phyloP scores from a whole-genome alignment of 2,329 filamentous ascomycete genomes.

The Elsinoe perseae region DNA sequence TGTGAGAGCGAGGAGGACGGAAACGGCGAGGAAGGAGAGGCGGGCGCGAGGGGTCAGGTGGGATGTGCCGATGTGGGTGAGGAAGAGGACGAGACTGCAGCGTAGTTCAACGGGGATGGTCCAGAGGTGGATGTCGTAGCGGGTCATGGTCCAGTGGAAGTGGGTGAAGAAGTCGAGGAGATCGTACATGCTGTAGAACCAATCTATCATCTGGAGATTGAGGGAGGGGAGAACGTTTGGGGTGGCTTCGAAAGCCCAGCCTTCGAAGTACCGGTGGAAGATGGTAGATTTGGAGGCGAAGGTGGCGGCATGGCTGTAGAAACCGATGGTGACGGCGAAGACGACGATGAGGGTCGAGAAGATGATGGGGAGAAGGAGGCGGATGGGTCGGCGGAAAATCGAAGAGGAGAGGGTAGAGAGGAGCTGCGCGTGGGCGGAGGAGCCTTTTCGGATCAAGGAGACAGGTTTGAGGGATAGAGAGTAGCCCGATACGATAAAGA shows the following conservation, averaged over 20 bases:
- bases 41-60: conserved; percentile 25
- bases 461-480: conserved; percentile 43
- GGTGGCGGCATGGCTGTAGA: conserved; percentile 5
- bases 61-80: conserved; percentile 41
- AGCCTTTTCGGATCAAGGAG: conserved; percentile 26
- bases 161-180: conserved; percentile 22
- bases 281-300: conserved; percentile 6
- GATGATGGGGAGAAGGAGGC: conserved; percentile 21
- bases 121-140: conserved; percentile 54
- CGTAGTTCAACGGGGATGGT: conserved; percentile 56
- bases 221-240: conserved; percentile 16
- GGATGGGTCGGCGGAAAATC: conserved; percentile 21
- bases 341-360: conserved; percentile 21
- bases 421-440: conserved; percentile 21
- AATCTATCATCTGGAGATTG: conserved; percentile 23
- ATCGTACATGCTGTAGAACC: conserved; percentile 34
- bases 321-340: conserved; percentile 5
- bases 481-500: conserved; percentile 56
- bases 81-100: conserved; percentile 51
- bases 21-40: conserved; percentile 35
- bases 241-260: conserved; percentile 20
- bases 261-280: conserved; percentile 16
- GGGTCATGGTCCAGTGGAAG: conserved; percentile 23
- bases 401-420: conserved; percentile 19
- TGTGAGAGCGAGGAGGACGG: conserved; percentile 40